These are phyloP conservation scores for Beauveria asiatica DNA, from an alignment of 2,329 filamentous ascomycete species.

Conservation along the genomic window DNA sequence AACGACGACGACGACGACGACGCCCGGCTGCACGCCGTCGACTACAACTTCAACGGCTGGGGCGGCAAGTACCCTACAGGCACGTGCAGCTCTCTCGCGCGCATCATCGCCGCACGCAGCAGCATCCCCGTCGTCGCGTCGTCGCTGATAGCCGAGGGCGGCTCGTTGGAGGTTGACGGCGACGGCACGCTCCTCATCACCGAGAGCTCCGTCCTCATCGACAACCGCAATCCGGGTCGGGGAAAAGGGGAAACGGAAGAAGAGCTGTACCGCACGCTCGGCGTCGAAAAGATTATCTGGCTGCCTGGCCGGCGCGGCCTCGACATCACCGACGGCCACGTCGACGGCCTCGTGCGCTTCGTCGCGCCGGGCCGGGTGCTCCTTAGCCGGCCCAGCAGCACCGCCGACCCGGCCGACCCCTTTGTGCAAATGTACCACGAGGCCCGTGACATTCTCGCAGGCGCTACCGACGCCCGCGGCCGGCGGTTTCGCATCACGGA, in stretches of 20 bases:
- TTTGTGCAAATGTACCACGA: constrained; percentile 18
- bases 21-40: constrained; percentile 13
- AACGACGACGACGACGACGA: neutral
- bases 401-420: neutral
- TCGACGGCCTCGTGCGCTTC: constrained; percentile 22
- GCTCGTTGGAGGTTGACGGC: constrained; percentile 21
- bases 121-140: constrained; percentile 1
- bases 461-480: constrained; percentile 16
- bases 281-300: constrained; percentile 22
- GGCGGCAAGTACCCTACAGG: constrained; percentile 15
- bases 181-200: constrained; percentile 21
- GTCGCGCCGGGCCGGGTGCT: constrained; percentile 17
- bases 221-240: constrained; percentile 20
- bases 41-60: constrained; percentile 24
- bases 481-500: constrained; percentile 17
- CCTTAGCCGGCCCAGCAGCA: constrained; percentile 16
- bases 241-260: constrained; percentile 16
- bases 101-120: constrained; percentile 2
- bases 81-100: constrained; percentile 12
- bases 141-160: constrained; percentile 18
- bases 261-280: constrained; percentile 16
- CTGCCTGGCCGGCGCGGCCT: constrained; percentile 16
- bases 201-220: constrained; percentile 22
- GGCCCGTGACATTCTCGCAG: constrained; percentile 14
- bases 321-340: constrained; percentile 22